These are phyloP conservation scores for Osmanthus fragrans DNA, from an alignment of 257 asterid genomes.

Conservation along the genomic window DNA sequence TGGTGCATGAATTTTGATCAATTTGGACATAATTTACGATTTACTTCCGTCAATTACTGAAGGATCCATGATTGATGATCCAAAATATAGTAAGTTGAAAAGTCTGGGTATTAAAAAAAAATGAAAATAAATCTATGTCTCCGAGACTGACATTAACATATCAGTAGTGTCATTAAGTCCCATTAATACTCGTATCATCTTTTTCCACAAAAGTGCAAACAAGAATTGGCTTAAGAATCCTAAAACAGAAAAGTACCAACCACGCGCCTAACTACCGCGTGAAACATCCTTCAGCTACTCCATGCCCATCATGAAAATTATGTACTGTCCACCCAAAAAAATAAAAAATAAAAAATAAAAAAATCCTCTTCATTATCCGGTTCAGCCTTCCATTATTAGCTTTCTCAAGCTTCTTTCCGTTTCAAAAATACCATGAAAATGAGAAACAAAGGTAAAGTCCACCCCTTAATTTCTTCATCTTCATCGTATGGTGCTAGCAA, in stretches of 20 bases:
- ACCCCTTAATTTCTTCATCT: slow-evolving; percentile 54
- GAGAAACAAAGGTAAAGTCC: slow-evolving; percentile 80
- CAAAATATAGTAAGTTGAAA: too few species aligned
- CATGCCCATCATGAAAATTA: slow-evolving; percentile 44
- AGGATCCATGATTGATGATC: too few species aligned
- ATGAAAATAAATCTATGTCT: too few species aligned
- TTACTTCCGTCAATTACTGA: too few species aligned
- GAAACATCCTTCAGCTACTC: slow-evolving; percentile 20
- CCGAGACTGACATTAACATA: too few species aligned
- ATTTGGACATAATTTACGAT: too few species aligned
- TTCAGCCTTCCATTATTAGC: not conserved
- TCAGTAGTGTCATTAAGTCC: too few species aligned
- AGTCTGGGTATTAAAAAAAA: too few species aligned
- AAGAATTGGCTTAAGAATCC: not conserved
- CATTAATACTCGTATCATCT: too few species aligned
- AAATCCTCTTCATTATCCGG: not conserved
- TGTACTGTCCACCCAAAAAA: slow-evolving; percentile 20
- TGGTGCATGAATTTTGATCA: too few species aligned
- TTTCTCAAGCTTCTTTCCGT: not conserved
- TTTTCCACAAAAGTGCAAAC: not conserved
- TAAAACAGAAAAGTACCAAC: not conserved
- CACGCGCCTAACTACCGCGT: not conserved
- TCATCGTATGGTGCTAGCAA: slow-evolving; percentile 8
- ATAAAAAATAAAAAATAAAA: not conserved
- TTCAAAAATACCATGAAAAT: slow-evolving; percentile 36